phyloP scores from a whole-genome alignment of 352 stramenopile genomes.

The Phytopythium sindhum region DNA sequence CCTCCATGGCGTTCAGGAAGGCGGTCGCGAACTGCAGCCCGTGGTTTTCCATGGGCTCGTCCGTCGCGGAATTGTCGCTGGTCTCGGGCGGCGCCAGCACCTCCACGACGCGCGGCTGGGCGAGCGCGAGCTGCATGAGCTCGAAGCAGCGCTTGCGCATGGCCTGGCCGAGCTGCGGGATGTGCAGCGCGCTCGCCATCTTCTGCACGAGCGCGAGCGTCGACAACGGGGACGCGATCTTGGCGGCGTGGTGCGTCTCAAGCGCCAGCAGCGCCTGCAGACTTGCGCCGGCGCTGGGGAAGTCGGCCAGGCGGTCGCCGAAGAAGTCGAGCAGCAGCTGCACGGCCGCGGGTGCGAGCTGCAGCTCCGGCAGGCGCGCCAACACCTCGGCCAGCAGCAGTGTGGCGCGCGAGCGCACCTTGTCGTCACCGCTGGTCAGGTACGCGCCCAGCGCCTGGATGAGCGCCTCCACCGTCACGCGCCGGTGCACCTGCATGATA shows the following conservation, averaged over 20 bases:
- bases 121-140: constrained; percentile 70
- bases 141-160: constrained; percentile 87
- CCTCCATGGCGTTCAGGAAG: constrained; percentile 83
- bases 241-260: constrained; percentile 57
- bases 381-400: constrained; percentile 87
- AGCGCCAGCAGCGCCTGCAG: constrained; percentile 75
- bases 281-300: constrained; percentile 74
- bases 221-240: constrained; percentile 43
- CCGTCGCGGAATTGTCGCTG: constrained; percentile 13
- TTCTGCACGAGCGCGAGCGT: constrained; percentile 65
- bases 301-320: constrained; percentile 78
- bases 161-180: constrained; percentile 77
- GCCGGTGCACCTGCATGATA: constrained; percentile 83
- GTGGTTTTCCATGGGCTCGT: constrained; percentile 28
- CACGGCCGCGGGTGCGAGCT: constrained; percentile 63
- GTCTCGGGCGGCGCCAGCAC: constrained; percentile 35
- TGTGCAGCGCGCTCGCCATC: constrained; percentile 59
- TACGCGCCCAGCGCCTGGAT: constrained; percentile 72
- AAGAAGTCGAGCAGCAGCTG: constrained; percentile 84
- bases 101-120: constrained; percentile 50
- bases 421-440: constrained; percentile 77
- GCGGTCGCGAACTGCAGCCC: constrained; percentile 60
- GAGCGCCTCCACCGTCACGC: constrained; percentile 71
- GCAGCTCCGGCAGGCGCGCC: constrained; percentile 82
- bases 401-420: constrained; percentile 72